Evolutionary conservation across 257 asterid species (phyloP).

Genomic region (Nicotiana undulata): DNA sequence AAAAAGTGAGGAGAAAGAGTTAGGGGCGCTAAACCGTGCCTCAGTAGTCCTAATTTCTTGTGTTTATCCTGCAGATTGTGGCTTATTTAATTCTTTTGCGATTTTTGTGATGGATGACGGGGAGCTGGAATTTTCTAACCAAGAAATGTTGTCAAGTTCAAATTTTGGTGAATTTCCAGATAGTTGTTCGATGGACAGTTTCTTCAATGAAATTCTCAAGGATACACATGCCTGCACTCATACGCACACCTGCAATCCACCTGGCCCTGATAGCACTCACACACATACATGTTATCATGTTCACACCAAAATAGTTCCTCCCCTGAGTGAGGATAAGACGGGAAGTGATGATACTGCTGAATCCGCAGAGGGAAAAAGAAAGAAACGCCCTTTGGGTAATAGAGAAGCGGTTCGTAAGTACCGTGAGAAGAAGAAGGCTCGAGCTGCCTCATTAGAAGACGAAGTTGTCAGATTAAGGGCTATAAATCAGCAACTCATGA

Average conservation of each 20-base stretch:
- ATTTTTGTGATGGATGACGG: conserved; percentile 28
- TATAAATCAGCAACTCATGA: conserved; percentile 78
- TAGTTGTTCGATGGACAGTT: conserved; percentile 32
- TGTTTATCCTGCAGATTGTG: not conserved
- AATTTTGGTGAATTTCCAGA: conserved; percentile 27
- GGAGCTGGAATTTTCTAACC: conserved; percentile 36
- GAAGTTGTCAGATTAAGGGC: conserved; percentile 73
- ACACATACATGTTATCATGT: conserved; percentile 90
- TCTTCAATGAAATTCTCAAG: conserved; percentile 33
- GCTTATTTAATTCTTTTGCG: not conserved
- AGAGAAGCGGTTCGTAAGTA: conserved; percentile 96
- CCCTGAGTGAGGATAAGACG: conserved; percentile 39
- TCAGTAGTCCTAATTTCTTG: not conserved
- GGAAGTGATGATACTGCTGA: conserved; percentile 90
- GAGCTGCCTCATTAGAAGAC: conserved; percentile 82
- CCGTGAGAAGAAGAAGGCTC: conserved; percentile 90
- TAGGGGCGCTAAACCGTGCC: no score
- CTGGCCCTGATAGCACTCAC: conserved; percentile 77
- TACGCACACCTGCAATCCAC: conserved; percentile 91
- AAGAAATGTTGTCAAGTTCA: conserved; percentile 28
- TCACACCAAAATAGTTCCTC: conserved; percentile 81
- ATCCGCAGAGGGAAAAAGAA: conserved; percentile 54
- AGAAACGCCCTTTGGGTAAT: conserved; percentile 79
- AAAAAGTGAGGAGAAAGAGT: not conserved
- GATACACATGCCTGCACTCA: conserved; percentile 64